Conservation (phyloP, 192 early-diverging fungal genomes). For the Dispira parvispora region DNA sequence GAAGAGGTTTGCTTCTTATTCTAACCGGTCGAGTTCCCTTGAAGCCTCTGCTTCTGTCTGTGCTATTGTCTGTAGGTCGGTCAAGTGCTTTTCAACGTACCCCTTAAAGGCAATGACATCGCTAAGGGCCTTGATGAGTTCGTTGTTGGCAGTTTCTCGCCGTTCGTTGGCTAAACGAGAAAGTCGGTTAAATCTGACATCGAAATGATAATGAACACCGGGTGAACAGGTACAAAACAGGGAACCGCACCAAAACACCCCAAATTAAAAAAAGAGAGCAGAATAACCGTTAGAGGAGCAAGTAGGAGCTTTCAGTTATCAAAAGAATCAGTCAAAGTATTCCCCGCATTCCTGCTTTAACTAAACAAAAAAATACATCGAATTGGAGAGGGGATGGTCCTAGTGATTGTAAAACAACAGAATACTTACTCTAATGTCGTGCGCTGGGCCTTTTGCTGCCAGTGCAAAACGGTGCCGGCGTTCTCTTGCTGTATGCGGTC, state of each 20-base stretch:
- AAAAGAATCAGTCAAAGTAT: no score
- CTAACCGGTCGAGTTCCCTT: not conserved
- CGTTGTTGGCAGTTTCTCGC: not conserved
- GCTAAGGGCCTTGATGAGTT: constrained; percentile 9
- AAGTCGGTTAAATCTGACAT: constrained; percentile 6
- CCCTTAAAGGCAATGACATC: constrained; percentile 6
- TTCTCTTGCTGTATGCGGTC: constrained; percentile 6
- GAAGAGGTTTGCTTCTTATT: no score
- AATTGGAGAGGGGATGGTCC: not conserved
- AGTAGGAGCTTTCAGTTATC: no score
- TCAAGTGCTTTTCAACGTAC: constrained; percentile 7
- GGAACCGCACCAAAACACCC: no score
- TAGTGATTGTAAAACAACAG: not conserved
- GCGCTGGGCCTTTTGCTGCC: constrained; percentile 10
- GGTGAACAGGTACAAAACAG: no score
- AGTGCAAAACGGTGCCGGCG: not conserved
- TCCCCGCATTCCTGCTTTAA: not conserved
- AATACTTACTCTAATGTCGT: constrained; percentile 7
- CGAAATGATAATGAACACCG: no score
- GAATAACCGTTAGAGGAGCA: no score
- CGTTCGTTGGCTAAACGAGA: not conserved
- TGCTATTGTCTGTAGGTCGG: not conserved
- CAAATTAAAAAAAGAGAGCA: no score
- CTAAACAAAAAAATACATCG: not conserved
- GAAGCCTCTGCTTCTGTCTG: not conserved